These are phyloP conservation scores for Chondrostereum purpureum DNA, from an alignment of 1,284 basidiomycete genomes.

Conservation along the genomic window DNA sequence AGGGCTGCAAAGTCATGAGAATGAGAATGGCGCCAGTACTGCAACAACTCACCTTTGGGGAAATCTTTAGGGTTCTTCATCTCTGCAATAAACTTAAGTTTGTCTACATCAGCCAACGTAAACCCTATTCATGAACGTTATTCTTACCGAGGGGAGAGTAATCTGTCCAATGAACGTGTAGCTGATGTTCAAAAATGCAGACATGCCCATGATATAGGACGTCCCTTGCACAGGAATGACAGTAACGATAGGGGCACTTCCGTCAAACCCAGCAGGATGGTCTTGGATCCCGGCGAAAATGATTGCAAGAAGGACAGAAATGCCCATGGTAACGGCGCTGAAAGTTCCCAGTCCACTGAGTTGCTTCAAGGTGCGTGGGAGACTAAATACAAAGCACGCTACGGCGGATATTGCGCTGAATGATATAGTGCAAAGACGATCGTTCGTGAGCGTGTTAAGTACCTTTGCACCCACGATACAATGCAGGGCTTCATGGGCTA, in stretches of 20 bases:
- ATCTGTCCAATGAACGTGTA: conserved; percentile 64
- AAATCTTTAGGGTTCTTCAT: conserved; percentile 60
- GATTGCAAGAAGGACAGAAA: conserved; percentile 49
- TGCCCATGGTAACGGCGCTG: conserved; percentile 47
- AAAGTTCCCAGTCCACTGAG: conserved; percentile 37
- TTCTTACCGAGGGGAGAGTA: conserved; percentile 32
- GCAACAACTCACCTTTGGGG: conserved; percentile 40
- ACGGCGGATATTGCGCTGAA: conserved; percentile 40
- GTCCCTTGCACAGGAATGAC: conserved; percentile 36
- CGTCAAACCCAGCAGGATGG: conserved; percentile 33
- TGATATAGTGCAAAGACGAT: conserved; percentile 47
- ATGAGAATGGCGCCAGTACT: conserved; percentile 1
- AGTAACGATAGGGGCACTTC: conserved; percentile 32
- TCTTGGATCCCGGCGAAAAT: conserved; percentile 47
- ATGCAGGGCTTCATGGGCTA: conserved; percentile 29
- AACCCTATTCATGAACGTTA: not conserved
- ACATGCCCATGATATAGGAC: conserved; percentile 46
- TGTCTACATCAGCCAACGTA: conserved; percentile 2
- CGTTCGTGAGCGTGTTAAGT: conserved; percentile 54
- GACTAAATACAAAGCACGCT: conserved; percentile 40
- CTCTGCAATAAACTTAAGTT: conserved; percentile 42
- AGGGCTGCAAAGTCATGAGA: conserved; percentile 23
- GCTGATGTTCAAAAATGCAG: conserved; percentile 40
- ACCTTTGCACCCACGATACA: conserved; percentile 38
- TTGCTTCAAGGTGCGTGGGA: conserved; percentile 48